Evolutionary conservation across 306 rosid genomes (phyloP).

Genomic region (Styphnolobium japonicum): DNA sequence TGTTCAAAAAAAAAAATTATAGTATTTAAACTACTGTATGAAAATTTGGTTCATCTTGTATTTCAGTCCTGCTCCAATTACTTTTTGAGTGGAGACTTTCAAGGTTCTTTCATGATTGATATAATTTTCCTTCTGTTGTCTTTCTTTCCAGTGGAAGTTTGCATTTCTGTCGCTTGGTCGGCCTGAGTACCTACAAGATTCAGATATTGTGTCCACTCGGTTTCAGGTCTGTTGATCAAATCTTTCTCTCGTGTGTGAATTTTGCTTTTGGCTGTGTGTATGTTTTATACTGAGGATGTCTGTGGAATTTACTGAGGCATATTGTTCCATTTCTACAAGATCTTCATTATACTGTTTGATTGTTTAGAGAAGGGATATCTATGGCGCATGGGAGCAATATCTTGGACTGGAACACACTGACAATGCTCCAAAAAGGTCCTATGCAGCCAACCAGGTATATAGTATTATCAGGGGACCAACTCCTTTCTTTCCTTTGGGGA

Average conservation of each 20-base stretch:
- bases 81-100: background rate
- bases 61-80: background rate
- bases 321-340: background rate
- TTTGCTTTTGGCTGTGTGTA: background rate
- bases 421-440: conserved; percentile 70
- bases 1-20: too few relatives aligned
- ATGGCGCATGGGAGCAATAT: conserved; percentile 98
- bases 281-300: background rate
- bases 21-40: background rate
- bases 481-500: background rate
- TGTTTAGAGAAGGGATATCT: conserved; percentile 75
- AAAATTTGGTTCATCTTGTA: background rate
- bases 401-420: conserved; percentile 95
- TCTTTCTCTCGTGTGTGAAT: background rate
- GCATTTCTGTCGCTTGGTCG: conserved; percentile 87
- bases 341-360: conserved; percentile 7
- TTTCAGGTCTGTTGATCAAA: conserved; percentile 65
- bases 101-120: background rate
- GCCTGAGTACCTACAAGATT: conserved; percentile 89
- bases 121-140: background rate
- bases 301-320: background rate
- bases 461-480: background rate
- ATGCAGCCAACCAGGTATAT: conserved; percentile 72
- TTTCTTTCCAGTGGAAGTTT: conserved; percentile 76
- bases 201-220: conserved; percentile 67